Percentiles rank a stretch among this genome's conserved stretches.
Conservation (phyloP, 2,329 filamentous ascomycete species). For the Rutstroemia sp. region DNA sequence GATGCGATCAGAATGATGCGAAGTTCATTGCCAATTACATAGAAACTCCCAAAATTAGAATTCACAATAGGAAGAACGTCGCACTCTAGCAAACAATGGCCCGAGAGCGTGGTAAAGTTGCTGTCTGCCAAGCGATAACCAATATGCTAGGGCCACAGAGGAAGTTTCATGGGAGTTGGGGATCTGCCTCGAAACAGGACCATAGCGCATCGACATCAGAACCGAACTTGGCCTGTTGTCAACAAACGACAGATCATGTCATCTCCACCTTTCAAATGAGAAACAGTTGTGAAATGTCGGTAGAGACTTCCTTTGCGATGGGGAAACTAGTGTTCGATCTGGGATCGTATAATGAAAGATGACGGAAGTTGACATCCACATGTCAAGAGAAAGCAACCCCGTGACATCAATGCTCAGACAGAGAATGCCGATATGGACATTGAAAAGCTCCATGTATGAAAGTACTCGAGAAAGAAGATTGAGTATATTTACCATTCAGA, state of each 20-base stretch:
- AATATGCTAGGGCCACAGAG: neutral
- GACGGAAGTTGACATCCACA: too few species aligned
- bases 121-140: neutral
- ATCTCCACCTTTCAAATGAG: too few species aligned
- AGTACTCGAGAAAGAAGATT: too few species aligned
- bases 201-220: neutral
- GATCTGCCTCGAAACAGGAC: conserved; percentile 2
- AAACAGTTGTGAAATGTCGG: too few species aligned
- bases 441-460: too few species aligned
- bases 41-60: neutral
- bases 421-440: too few species aligned
- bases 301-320: too few species aligned
- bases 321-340: too few species aligned
- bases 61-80: neutral
- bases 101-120: neutral
- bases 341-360: too few species aligned
- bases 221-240: neutral
- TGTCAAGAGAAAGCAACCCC: too few species aligned
- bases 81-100: neutral
- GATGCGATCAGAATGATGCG: neutral
- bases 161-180: conserved; percentile 4
- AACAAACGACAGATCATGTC: neutral
- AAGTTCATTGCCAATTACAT: conserved; percentile 1
- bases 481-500: too few species aligned
- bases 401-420: too few species aligned